Conservation (phyloP, 805 yeast genomes). For the Huiozyma sinensis region DNA sequence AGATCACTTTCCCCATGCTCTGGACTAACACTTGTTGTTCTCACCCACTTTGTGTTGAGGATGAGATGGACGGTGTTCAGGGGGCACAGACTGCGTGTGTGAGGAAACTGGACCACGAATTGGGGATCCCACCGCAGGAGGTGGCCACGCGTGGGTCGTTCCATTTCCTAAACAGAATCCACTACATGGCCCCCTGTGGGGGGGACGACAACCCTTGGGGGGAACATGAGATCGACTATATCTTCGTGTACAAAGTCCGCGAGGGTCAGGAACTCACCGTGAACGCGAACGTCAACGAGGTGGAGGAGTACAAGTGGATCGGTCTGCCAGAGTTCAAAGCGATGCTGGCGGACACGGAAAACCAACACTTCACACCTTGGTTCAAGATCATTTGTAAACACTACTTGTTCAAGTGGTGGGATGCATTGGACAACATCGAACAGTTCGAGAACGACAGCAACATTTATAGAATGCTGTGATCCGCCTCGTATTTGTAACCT, state of each 20-base stretch:
- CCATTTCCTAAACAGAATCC: slow-evolving; percentile 84
- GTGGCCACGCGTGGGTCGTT: slow-evolving; percentile 57
- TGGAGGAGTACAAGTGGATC: slow-evolving; percentile 71
- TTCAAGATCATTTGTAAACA: slow-evolving; percentile 90
- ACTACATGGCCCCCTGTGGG: slow-evolving; percentile 77
- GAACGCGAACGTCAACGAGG: slow-evolving; percentile 69
- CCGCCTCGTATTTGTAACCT: neutral
- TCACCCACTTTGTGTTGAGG: slow-evolving; percentile 79
- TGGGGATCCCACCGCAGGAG: slow-evolving; percentile 58
- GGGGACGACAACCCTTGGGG: slow-evolving; percentile 63
- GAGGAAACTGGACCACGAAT: slow-evolving; percentile 85
- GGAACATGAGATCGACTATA: slow-evolving; percentile 95
- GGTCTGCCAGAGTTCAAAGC: slow-evolving; percentile 49
- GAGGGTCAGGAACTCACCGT: slow-evolving; percentile 37
- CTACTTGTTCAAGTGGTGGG: slow-evolving; percentile 93
- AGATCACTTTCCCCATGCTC: slow-evolving; percentile 90
- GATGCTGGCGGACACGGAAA: slow-evolving; percentile 57
- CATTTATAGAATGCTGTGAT: slow-evolving; percentile 27
- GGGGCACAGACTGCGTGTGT: slow-evolving; percentile 87
- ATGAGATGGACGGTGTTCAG: slow-evolving; percentile 48
- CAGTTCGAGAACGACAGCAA: slow-evolving; percentile 33
- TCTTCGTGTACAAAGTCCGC: slow-evolving; percentile 58
- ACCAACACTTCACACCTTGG: slow-evolving; percentile 92
- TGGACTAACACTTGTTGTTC: slow-evolving; percentile 99
- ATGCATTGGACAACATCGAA: slow-evolving; percentile 47